Base-by-base conservation (phyloP, 2,329 filamentous ascomycete species). In the Diplodia seriata region DNA sequence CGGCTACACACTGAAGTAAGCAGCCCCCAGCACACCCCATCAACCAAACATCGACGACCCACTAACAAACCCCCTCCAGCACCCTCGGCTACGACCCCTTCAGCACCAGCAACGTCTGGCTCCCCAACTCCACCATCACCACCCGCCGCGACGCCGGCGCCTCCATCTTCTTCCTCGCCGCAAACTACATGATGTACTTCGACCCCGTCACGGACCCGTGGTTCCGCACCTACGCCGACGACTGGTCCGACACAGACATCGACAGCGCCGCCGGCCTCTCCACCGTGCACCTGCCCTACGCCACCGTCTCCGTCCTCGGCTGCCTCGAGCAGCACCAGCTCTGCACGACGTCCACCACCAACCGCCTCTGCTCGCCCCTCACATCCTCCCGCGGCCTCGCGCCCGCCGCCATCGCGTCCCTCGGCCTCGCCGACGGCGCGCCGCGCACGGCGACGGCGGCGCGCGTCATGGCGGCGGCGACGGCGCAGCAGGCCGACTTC, bases 281-380 rank as follows among this genome's bases (percentile, higher is more conserved):
- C 4, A 31, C 18, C 53, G 33, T 36, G 18, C 18, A 55, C 53
- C 29, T 38, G 7, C 53, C 31, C 1, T 31, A 11, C 12, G 18
- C 11, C 0, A 31, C 53, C 31, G 53, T 38, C 2, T 20, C 53
- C 7, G 29, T 55, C 7, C 31, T 55, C 31, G 53, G 53, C 53
- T 55, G 53, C 53, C n/a, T 55, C 53, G 53, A 55, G 7, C 53
- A 55, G 18, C 53, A 55, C 53, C 53, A 55, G n/a, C 18, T 55
- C 29, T 55, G 53, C 53, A 31, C 11, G n/a, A n/a, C n/a, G n/a
- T n/a, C n/a, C 14, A 31, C 53, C 15, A 33, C 31, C 6, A 3
- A 23, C 53, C 53, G 53, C 29, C 15, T 2, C 4, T 55, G 53
- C 53, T 20, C 29, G 1, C 29, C 53, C 1, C 2, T 36, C 29